Evolutionary conservation across 176 grass and related monocot species (phyloP).

Genomic region (Carex cristatella): DNA sequence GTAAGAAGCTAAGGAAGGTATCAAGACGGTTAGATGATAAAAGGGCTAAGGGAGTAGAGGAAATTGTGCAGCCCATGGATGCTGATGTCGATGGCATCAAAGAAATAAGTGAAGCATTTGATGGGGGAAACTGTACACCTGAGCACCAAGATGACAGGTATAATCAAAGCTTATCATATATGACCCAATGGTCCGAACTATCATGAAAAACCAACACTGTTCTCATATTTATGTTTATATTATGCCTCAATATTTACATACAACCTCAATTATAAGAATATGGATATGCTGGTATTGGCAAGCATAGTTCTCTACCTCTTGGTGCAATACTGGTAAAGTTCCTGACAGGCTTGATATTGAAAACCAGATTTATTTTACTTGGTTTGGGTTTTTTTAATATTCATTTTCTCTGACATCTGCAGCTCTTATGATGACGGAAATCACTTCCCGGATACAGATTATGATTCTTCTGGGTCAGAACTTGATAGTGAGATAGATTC

Average conservation of each 20-base stretch:
- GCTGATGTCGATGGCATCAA: slow-evolving; percentile 49
- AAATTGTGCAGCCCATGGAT: slow-evolving; percentile 10
- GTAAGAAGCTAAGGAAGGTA: slow-evolving; percentile 58
- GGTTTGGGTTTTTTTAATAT: not conserved
- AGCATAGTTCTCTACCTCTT: not conserved
- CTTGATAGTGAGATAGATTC: slow-evolving; percentile 47
- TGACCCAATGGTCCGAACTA: not conserved
- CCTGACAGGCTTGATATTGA: not conserved
- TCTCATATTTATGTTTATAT: not conserved
- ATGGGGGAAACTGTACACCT: slow-evolving; percentile 48
- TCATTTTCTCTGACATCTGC: not conserved
- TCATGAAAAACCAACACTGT: not conserved
- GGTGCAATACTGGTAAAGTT: not conserved
- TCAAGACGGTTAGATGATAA: slow-evolving; percentile 37
- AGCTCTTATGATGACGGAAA: slow-evolving; percentile 45
- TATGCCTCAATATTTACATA: not conserved
- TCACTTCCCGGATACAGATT: slow-evolving; percentile 35
- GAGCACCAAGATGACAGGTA: slow-evolving; percentile 57
- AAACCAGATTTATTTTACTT: not conserved
- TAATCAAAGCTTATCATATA: not conserved
- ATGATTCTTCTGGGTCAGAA: slow-evolving; percentile 61
- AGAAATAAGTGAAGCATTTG: slow-evolving; percentile 91
- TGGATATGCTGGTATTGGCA: not conserved
- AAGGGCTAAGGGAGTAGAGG: slow-evolving; percentile 31
- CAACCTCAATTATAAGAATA: not conserved